phyloP scores from a whole-genome alignment of 1,139 yeast genomes.

The Pichia kudriavzevii region DNA sequence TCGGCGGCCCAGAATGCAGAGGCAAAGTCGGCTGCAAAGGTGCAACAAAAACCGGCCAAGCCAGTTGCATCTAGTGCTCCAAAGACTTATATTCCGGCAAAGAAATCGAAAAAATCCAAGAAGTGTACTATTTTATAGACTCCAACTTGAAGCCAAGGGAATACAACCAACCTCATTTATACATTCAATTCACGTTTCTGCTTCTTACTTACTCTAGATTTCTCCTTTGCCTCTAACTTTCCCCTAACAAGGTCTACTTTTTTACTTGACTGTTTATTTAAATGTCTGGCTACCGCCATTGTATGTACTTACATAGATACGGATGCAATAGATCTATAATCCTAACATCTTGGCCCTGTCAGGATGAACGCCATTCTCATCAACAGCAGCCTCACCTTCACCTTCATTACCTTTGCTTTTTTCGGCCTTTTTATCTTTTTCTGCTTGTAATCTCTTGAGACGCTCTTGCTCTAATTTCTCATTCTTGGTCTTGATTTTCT shows the following conservation, averaged over 20 bases:
- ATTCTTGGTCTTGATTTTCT: constrained; percentile 73
- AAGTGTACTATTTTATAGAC: constrained; percentile 42
- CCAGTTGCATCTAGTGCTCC: constrained; percentile 4
- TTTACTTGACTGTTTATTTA: too few species aligned
- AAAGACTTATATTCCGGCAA: constrained; percentile 10
- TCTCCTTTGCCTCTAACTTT: too few species aligned
- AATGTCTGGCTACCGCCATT: too few species aligned
- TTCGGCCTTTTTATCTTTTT: constrained; percentile 25
- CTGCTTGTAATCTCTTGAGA: constrained; percentile 40
- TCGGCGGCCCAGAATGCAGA: constrained; percentile 21
- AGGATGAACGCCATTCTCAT: constrained; percentile 46
- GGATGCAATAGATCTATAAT: constrained; percentile 4
- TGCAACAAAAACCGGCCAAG: constrained; percentile 7
- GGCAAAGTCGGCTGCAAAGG: constrained; percentile 8
- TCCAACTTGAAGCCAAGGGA: too few species aligned
- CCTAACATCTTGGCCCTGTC: constrained; percentile 43
- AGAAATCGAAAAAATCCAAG: constrained; percentile 37
- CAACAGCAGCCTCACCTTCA: constrained; percentile 1
- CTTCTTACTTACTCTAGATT: background rate
- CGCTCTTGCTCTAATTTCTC: constrained; percentile 63
- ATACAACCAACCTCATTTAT: too few species aligned
- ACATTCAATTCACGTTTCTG: background rate
- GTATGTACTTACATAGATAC: background rate
- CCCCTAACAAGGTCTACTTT: too few species aligned
- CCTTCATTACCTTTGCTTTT: constrained; percentile 6